Percentiles rank a stretch among this genome's conserved stretches.
These are phyloP conservation scores for Ilyonectria destructans DNA, from an alignment of 2,329 filamentous ascomycete genomes.

Conservation along the genomic window DNA sequence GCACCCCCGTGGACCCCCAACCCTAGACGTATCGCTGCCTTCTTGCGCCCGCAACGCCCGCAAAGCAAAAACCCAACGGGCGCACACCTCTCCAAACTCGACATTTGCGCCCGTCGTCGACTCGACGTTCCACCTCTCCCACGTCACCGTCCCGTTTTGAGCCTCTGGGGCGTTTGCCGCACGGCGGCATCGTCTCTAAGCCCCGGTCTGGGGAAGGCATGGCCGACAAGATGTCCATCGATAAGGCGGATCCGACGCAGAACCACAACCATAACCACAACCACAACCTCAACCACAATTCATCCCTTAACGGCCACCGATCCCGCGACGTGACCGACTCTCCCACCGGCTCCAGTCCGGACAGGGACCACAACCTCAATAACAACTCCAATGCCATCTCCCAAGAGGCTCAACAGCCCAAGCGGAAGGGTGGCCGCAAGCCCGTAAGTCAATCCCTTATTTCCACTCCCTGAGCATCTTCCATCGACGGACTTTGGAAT, in stretches of 20 bases:
- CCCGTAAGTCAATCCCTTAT: conserved; percentile 78
- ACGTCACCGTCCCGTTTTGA: conserved; percentile 57
- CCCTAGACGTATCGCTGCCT: conserved; percentile 47
- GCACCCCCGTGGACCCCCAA: conserved; percentile 52
- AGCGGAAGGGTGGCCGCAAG: conserved; percentile 97
- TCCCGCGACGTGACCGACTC: conserved; percentile 73
- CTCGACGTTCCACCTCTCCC: conserved; percentile 51
- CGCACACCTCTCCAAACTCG: conserved; percentile 51
- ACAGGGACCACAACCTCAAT: conserved; percentile 65
- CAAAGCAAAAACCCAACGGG: conserved; percentile 57
- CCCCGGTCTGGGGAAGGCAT: conserved; percentile 63
- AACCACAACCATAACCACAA: conserved; percentile 43
- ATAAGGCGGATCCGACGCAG: conserved; percentile 62
- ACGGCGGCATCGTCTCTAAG: conserved; percentile 55
- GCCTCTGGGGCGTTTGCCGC: conserved; percentile 57
- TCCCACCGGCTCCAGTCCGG: conserved; percentile 73
- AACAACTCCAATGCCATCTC: conserved; percentile 53
- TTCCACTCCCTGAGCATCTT: conserved; percentile 14
- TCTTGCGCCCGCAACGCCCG: conserved; percentile 56
- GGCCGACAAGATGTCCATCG: conserved; percentile 79
- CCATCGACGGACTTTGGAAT: neutral
- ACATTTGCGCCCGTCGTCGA: conserved; percentile 50
- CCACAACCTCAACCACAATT: conserved; percentile 45
- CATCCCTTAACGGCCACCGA: conserved; percentile 55
- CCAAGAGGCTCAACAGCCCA: conserved; percentile 78